Conservation (phyloP, 495 filamentous ascomycete genomes). For the Penicillium paradoxum region DNA sequence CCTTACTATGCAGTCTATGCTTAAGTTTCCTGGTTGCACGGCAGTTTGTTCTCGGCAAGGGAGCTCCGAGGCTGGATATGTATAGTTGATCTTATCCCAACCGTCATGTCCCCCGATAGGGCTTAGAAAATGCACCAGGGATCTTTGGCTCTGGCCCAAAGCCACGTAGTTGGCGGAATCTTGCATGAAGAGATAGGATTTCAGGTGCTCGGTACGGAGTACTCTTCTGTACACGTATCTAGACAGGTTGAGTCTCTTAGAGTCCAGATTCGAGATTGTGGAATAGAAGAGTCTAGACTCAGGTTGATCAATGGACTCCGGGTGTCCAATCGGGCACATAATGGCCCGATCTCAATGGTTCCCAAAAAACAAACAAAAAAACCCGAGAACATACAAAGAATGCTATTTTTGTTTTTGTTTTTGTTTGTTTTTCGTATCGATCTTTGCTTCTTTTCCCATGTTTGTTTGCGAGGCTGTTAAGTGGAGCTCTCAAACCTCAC, state of each 20-base stretch:
- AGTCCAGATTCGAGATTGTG: neutral
- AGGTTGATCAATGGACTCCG: neutral
- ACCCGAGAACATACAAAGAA: neutral
- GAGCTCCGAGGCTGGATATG: neutral
- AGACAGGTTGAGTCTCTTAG: slow-evolving; percentile 3
- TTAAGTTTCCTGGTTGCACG: slow-evolving; percentile 3
- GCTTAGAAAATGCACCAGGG: neutral
- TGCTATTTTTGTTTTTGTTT: neutral
- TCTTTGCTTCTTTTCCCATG: neutral
- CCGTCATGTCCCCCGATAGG: neutral
- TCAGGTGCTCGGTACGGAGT: neutral
- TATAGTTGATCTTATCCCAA: neutral
- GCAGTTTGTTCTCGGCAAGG: neutral
- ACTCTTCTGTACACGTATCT: neutral
- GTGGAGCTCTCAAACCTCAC: neutral
- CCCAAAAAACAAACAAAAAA: neutral
- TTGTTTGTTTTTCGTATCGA: neutral
- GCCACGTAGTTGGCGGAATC: slow-evolving; percentile 1
- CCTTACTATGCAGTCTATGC: slow-evolving; percentile 18
- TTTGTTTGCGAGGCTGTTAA: neutral
- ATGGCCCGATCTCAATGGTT: neutral
- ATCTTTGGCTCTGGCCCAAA: neutral
- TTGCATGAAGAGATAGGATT: neutral
- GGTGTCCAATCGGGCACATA: neutral
- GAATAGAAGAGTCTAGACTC: slow-evolving; percentile 5